phyloP scores from a whole-genome alignment of 2,329 filamentous ascomycete genomes.

The Stemphylium vesicarium region DNA sequence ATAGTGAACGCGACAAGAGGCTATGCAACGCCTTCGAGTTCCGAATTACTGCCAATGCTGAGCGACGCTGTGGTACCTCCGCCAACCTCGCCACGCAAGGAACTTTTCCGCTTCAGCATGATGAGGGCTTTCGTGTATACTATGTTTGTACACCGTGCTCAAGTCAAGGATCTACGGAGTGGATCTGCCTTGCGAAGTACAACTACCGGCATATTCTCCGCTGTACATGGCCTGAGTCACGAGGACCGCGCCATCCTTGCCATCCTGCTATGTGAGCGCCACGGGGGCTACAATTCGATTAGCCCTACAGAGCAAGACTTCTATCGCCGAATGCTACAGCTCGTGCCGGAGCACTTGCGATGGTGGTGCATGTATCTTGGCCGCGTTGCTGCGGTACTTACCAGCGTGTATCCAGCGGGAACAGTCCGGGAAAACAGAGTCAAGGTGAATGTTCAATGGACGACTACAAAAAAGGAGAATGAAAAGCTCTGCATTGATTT shows the following conservation, averaged over 20 bases:
- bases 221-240: conserved; percentile 76
- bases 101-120: conserved; percentile 54
- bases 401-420: conserved; percentile 67
- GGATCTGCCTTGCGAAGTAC: conserved; percentile 75
- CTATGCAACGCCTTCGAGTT: conserved; percentile 58
- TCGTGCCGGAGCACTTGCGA: conserved; percentile 61
- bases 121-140: conserved; percentile 65
- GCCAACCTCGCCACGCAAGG: conserved; percentile 29
- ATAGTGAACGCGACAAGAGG: conserved; percentile 66
- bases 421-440: conserved; percentile 50
- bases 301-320: conserved; percentile 64
- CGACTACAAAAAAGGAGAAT: conserved; percentile 34
- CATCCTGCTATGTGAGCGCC: conserved; percentile 74
- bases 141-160: conserved; percentile 57
- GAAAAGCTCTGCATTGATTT: conserved; percentile 41
- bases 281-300: conserved; percentile 66
- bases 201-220: conserved; percentile 70
- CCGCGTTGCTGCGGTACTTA: conserved; percentile 63
- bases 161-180: conserved; percentile 57
- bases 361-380: conserved; percentile 74
- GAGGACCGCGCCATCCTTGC: conserved; percentile 72
- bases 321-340: conserved; percentile 58
- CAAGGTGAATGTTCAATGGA: conserved; percentile 33
- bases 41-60: conserved; percentile 58
- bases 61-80: conserved; percentile 52